Conservation (phyloP, 768 basidiomycete species). For the Clathrus columnatus region DNA sequence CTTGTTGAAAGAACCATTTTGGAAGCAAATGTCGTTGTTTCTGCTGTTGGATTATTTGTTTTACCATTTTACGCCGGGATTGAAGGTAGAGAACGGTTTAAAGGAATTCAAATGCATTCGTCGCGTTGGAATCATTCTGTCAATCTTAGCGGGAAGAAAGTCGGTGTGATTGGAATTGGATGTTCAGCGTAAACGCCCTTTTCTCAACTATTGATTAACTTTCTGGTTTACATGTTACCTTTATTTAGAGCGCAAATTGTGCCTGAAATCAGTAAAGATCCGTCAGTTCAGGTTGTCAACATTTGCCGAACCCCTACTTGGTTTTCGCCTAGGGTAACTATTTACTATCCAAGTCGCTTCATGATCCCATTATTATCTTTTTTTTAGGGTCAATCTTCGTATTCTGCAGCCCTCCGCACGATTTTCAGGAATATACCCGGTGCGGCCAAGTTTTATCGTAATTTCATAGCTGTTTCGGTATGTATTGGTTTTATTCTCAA, state of each 20-base stretch:
- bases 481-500: conserved; percentile 15
- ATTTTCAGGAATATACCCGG: conserved; percentile 46
- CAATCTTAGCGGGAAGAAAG: conserved; percentile 38
- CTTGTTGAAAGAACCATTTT: conserved; percentile 35
- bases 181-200: conserved; percentile 38
- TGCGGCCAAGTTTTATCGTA: conserved; percentile 39
- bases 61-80: conserved; percentile 36
- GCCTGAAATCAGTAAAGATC: conserved; percentile 17
- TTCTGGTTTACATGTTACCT: neutral
- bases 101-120: conserved; percentile 47
- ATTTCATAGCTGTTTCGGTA: conserved; percentile 34
- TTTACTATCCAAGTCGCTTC: neutral
- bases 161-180: conserved; percentile 58
- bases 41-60: conserved; percentile 44
- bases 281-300: conserved; percentile 30
- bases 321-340: conserved; percentile 42
- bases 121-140: conserved; percentile 48
- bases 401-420: conserved; percentile 40
- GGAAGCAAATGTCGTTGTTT: conserved; percentile 21
- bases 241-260: conserved; percentile 40
- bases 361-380: neutral
- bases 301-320: conserved; percentile 52
- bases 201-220: conserved; percentile 6
- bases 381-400: conserved; percentile 31
- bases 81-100: conserved; percentile 35